Evolutionary conservation across 345 rosid species (phyloP), one percentile per base, ranked within the genome.

Genomic region (Cardamine occulta): DNA sequence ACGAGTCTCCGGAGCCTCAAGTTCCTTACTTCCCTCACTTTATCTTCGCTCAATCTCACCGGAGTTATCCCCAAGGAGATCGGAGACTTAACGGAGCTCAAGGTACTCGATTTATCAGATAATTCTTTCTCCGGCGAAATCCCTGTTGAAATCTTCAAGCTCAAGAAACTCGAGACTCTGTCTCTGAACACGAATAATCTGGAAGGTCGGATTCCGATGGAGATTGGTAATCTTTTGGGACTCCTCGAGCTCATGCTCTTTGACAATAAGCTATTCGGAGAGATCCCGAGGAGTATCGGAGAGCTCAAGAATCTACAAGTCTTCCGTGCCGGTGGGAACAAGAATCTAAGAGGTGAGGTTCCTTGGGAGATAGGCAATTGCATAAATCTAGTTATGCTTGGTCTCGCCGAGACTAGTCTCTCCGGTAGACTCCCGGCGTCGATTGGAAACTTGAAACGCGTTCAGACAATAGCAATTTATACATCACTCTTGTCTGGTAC

Each of bases 241-340:
- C 79, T 93, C 75, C 65, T 75, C 4, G 76, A 65, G 88, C 82
- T 93, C 10, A 51, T 65, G 45, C 82, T 93, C 1, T 91, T 77
- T 5, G 98, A 93, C 58, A 91, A 93, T 66, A 88, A 87, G 56
- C 81, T 93, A 39, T 79, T 86, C 31, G 97, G 93, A 3, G 75
- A 68, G 77, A 81, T 91, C 10, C 97, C 98, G 0, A 68, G 45
- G 57, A 84, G 80, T 18, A 82, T 91, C 23, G 98, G 97, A 62
- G 73, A 76, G 56, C 65, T 93, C 17, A 77, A 72, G 80, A 82
- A 70, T 56, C 87, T 93, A 14, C 70, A 85, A 78, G 79, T 71
- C 61, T 78, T 93, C n/a, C 80, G 98, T 77, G 90, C 87, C 0
- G 98, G 98, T 17, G 98, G 98, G 14, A 93, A 93, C 80, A 85